Percentiles rank a stretch among this genome's conserved stretches.
Conservation (phyloP, 257 asterid genomes). For the Gynochthodes officinalis region DNA sequence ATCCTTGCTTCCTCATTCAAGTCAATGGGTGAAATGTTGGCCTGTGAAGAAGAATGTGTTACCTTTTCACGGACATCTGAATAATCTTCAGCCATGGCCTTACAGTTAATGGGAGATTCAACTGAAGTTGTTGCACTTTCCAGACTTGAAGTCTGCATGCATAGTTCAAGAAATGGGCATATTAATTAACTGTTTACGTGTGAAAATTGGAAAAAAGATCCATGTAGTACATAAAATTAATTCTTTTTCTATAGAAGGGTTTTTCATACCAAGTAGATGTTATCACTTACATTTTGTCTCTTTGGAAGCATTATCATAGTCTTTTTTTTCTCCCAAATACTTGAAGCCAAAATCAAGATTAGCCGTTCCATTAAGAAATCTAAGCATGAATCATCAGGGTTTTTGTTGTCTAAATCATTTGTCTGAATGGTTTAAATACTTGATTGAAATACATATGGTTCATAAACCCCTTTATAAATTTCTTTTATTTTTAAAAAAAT, state of each 20-base stretch:
- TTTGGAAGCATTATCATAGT: background rate
- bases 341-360: background rate
- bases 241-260: background rate
- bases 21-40: conserved; percentile 46
- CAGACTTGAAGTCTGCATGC: conserved; percentile 4
- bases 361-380: background rate
- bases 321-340: background rate
- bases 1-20: conserved; percentile 62
- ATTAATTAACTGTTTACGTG: background rate
- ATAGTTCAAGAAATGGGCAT: background rate
- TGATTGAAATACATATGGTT: background rate
- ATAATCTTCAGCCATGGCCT: conserved; percentile 30
- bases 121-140: background rate
- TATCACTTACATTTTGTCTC: background rate
- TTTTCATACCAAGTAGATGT: background rate
- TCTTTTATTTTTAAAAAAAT: background rate
- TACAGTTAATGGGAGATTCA: background rate
- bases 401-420: background rate
- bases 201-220: background rate
- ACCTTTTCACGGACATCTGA: background rate
- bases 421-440: background rate
- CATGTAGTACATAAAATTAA: too few relatives aligned
- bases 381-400: background rate
- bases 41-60: conserved; percentile 43
- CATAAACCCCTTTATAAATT: background rate